Base-by-base conservation (phyloP, 257 asterid genomes). In the Primulina tabacum region DNA sequence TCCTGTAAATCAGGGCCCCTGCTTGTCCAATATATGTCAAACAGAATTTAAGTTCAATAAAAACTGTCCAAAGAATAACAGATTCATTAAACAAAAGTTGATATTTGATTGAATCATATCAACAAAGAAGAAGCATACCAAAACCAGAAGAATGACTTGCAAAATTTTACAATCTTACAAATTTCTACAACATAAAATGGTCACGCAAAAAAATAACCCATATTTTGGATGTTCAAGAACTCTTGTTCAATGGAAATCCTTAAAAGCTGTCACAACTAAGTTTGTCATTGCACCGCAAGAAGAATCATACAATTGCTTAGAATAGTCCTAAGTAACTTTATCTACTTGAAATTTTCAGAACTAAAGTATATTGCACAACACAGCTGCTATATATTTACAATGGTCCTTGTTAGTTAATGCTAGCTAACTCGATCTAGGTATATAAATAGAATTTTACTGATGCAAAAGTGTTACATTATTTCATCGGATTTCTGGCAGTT, bases 391-490 rank as follows among this genome's bases (percentile, higher is more conserved):
- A 73, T 68, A 30, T 16, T 60, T 62, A 32, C 14, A 33, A 65
- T 32, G 32, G 43, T 60, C 70, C 73, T 43, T 43, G 18, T 50
- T 28, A 28, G 30, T 28, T 24, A 3, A 2, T 55, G 37, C 58
- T 60, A 79, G 18, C 28, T 20, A 60, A 68, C 17, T 65, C 59
- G 47, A 79, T 17, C 73, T 69, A 72, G 40, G 60, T 10, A 3
- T 58, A 69, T 65, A 60, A 71, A 43, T 76, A 57, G 2, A 70
- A 35, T 50, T 60, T 52, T 55, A 75, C 76, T 40, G 71, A 64
- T 72, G 79, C 82, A 77, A 60, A 74, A 75, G 66, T 67, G 77
- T 63, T 80, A 73, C 84, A 83, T 52, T 66, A 73, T 73, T 78
- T 74, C 68, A 33, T 30, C 50, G 70, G 59, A 58, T 37, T 18